Conservation (phyloP, 805 yeast genomes). For the Yarrowia sp. region DNA sequence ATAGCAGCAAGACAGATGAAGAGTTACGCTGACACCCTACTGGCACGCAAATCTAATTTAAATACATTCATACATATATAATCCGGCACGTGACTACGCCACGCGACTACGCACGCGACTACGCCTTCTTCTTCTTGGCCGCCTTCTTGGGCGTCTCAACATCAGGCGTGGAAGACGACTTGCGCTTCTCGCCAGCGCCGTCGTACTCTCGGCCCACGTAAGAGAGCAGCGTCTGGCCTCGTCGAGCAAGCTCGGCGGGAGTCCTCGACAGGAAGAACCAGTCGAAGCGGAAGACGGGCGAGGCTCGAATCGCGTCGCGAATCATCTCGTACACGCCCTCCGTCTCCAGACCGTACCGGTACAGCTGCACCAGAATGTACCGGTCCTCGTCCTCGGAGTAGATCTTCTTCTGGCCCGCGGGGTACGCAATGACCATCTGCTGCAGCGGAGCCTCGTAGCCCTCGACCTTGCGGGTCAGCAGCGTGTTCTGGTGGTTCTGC, state of each 20-base stretch:
- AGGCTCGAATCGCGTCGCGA: constrained; percentile 63
- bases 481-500: constrained; percentile 67
- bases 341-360: constrained; percentile 73
- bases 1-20: background rate
- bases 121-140: constrained; percentile 25
- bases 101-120: background rate
- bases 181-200: constrained; percentile 34
- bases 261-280: constrained; percentile 81
- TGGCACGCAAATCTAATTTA: background rate
- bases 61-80: constrained; percentile 21
- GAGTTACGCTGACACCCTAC: background rate
- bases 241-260: constrained; percentile 71
- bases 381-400: constrained; percentile 89
- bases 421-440: constrained; percentile 66
- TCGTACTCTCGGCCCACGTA: constrained; percentile 72
- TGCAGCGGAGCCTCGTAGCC: constrained; percentile 71
- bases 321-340: constrained; percentile 74
- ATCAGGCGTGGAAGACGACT: constrained; percentile 21
- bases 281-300: constrained; percentile 79
- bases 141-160: constrained; percentile 24
- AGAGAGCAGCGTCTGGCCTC: constrained; percentile 75
- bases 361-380: constrained; percentile 72
- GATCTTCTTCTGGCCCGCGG: constrained; percentile 68
- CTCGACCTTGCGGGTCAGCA: constrained; percentile 70
- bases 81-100: background rate